phyloP scores from a whole-genome alignment of 345 rosid species.

The Toxicodendron radicans region DNA sequence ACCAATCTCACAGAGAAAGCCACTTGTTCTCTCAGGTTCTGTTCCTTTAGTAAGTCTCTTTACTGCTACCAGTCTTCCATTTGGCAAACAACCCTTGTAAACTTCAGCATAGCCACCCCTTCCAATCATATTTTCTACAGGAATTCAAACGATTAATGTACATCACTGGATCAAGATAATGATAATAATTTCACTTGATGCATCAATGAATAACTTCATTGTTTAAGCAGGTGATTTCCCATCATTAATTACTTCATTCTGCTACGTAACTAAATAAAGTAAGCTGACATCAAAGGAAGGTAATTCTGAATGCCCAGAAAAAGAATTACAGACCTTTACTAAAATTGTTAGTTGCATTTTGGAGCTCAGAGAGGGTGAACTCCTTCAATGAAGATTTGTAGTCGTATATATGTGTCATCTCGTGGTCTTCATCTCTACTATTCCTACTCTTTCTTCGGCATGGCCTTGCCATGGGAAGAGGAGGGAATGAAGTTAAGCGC shows the following conservation, averaged over 20 bases:
- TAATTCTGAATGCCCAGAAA: neutral
- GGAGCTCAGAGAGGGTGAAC: conserved; percentile 61
- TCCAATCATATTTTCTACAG: conserved; percentile 77
- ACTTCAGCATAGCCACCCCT: conserved; percentile 93
- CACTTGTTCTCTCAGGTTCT: conserved; percentile 56
- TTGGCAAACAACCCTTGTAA: conserved; percentile 61
- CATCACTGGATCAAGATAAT: neutral
- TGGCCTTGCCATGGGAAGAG: conserved; percentile 33
- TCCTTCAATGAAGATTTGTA: conserved; percentile 58
- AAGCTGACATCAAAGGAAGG: neutral
- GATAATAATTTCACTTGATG: neutral
- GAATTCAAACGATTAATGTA: conserved; percentile 7
- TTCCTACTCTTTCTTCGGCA: conserved; percentile 47
- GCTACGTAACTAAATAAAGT: neutral
- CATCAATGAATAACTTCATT: neutral
- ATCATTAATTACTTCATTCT: neutral
- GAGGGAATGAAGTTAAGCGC: conserved; percentile 51
- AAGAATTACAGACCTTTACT: conserved; percentile 45
- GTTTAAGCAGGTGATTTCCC: neutral
- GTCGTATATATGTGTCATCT: conserved; percentile 52
- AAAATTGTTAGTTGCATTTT: conserved; percentile 69
- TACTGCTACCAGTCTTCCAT: conserved; percentile 72
- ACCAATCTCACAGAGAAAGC: conserved; percentile 81
- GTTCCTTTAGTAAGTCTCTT: conserved; percentile 76
- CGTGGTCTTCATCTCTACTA: conserved; percentile 37